phyloP scores from a whole-genome alignment of 2,329 filamentous ascomycete species.

The Cladosporium sp. region DNA sequence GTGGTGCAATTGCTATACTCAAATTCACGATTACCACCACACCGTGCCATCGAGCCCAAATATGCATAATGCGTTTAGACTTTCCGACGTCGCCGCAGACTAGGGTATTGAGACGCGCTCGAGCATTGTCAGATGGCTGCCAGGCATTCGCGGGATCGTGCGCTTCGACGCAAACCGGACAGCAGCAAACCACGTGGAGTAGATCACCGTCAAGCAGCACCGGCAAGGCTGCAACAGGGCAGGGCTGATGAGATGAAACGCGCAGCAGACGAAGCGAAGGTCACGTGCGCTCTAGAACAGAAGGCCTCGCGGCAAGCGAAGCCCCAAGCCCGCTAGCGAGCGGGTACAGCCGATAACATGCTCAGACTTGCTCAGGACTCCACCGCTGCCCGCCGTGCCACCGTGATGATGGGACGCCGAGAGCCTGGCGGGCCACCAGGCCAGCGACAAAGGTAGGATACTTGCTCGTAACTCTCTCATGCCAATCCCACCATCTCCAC shows the following conservation, averaged over 20 bases:
- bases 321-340: background rate
- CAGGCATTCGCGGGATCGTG: too few relatives aligned
- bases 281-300: background rate
- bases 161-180: too few relatives aligned
- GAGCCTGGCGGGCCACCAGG: background rate
- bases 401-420: constrained; percentile 2
- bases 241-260: background rate
- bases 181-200: too few relatives aligned
- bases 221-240: too few relatives aligned
- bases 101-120: too few relatives aligned
- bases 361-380: constrained; percentile 9
- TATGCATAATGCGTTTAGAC: too few relatives aligned
- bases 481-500: background rate
- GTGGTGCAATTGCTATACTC: too few relatives aligned
- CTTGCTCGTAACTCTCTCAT: constrained; percentile 1
- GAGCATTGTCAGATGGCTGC: too few relatives aligned
- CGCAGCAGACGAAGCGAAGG: background rate
- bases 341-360: background rate
- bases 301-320: background rate
- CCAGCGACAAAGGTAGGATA: background rate
- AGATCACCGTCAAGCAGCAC: too few relatives aligned
- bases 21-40: too few relatives aligned
- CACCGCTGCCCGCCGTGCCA: background rate
- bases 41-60: too few relatives aligned
- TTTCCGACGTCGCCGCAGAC: too few relatives aligned